Percentiles rank a stretch among this genome's conserved stretches.
Evolutionary conservation across 495 filamentous ascomycete species (phyloP).

Genomic region (Clohesyomyces aquaticus): DNA sequence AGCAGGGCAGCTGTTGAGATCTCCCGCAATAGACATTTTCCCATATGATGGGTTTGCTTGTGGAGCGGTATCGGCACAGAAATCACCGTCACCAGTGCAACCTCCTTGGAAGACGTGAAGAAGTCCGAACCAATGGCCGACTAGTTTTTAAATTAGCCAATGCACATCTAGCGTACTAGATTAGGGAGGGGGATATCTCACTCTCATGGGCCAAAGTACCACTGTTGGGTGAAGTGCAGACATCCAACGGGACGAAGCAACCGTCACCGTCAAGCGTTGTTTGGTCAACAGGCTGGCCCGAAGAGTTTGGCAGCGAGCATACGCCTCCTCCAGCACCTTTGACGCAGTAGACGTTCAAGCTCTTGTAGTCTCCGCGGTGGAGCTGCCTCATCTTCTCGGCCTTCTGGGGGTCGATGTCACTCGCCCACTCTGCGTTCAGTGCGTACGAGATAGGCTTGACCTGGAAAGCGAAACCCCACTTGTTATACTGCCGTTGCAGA

Average conservation of each 20-base stretch:
- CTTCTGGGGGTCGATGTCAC: slow-evolving; percentile 16
- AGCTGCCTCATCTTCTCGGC: slow-evolving; percentile 47
- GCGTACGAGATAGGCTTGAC: slow-evolving; percentile 20
- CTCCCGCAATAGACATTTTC: slow-evolving; percentile 13
- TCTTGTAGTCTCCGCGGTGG: slow-evolving; percentile 64
- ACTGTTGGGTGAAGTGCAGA: not conserved
- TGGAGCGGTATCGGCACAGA: slow-evolving; percentile 58
- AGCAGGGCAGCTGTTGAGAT: slow-evolving; percentile 49
- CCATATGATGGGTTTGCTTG: slow-evolving; percentile 55
- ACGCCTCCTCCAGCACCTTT: slow-evolving; percentile 28
- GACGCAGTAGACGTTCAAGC: slow-evolving; percentile 45
- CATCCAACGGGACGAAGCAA: slow-evolving; percentile 25
- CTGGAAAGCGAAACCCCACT: slow-evolving; percentile 35
- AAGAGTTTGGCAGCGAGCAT: slow-evolving; percentile 18
- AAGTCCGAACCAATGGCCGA: slow-evolving; percentile 64
- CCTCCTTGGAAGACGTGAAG: slow-evolving; percentile 60
- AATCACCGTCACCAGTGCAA: slow-evolving; percentile 52
- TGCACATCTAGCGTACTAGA: not conserved
- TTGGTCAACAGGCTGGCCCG: slow-evolving; percentile 15
- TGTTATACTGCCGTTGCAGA: slow-evolving; percentile 32
- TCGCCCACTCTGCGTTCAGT: slow-evolving; percentile 31
- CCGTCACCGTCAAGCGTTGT: slow-evolving; percentile 25
- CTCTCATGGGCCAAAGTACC: slow-evolving; percentile 33
- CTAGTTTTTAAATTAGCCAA: slow-evolving; percentile 25
- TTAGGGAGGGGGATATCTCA: not conserved